These are phyloP conservation scores for Fusarium verrucosum DNA, from an alignment of 2,329 filamentous ascomycete species.

Conservation along the genomic window DNA sequence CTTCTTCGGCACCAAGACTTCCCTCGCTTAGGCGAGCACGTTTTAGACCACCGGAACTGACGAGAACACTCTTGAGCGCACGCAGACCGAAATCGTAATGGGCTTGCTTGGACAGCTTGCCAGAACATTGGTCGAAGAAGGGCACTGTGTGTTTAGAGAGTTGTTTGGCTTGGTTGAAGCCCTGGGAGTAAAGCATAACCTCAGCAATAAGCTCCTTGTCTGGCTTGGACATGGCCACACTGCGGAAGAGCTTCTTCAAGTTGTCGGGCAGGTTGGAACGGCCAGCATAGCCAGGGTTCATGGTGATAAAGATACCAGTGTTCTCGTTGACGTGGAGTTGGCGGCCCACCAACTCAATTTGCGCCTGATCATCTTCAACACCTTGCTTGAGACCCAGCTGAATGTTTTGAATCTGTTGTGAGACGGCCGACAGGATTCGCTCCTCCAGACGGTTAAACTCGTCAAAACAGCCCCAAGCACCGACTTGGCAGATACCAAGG, in stretches of 20 bases:
- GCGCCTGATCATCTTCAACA: slow-evolving; percentile 79
- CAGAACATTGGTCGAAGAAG: slow-evolving; percentile 93
- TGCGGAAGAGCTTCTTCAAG: slow-evolving; percentile 98
- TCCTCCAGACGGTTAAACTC: slow-evolving; percentile 99
- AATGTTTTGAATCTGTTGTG: slow-evolving; percentile 99
- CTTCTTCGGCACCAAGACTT: slow-evolving; percentile 70
- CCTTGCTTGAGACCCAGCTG: slow-evolving; percentile 92
- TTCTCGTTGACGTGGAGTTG: slow-evolving; percentile 90
- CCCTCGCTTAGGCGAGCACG: slow-evolving; percentile 75
- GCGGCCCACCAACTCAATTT: slow-evolving; percentile 94
- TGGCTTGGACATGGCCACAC: slow-evolving; percentile 99
- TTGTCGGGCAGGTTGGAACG: slow-evolving; percentile 99
- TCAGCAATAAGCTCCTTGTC: slow-evolving; percentile 99
- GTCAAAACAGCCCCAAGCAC: slow-evolving; percentile 99
- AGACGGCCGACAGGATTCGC: slow-evolving; percentile 95
- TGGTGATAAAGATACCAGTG: slow-evolving; percentile 99
- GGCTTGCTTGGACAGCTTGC: slow-evolving; percentile 88
- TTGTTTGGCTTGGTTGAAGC: slow-evolving; percentile 94
- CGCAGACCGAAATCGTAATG: slow-evolving; percentile 99
- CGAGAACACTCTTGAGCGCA: slow-evolving; percentile 96
- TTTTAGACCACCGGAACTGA: slow-evolving; percentile 96
- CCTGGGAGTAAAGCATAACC: slow-evolving; percentile 99
- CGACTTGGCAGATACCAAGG: slow-evolving; percentile 97
- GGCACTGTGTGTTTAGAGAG: slow-evolving; percentile 96
- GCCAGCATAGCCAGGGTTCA: slow-evolving; percentile 99